Conservation (phyloP, 31 red algal species). For the Odonthalia washingtoniensis region DNA sequence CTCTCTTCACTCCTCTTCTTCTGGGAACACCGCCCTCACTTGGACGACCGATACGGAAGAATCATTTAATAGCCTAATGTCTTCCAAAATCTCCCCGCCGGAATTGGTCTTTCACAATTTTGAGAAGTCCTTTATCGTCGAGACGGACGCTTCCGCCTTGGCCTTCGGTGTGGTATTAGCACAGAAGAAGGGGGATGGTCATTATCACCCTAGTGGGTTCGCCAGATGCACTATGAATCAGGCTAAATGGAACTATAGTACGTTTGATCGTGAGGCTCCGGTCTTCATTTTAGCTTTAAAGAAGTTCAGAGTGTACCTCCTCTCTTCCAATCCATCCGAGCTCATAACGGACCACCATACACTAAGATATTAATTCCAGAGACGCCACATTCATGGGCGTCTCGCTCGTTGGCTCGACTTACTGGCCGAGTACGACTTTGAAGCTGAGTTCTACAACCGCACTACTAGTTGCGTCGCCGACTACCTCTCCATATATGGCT, state of each 20-base stretch:
- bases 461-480: neutral
- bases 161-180: slow-evolving; percentile 1
- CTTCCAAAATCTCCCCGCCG: neutral
- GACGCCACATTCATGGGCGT: neutral
- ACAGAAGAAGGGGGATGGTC: slow-evolving; percentile 15
- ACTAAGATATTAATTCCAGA: neutral
- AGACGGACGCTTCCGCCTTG: slow-evolving; percentile 22
- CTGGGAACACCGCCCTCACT: neutral
- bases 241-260: neutral
- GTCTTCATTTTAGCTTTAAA: slow-evolving; percentile 4
- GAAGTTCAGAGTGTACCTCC: slow-evolving; percentile 28
- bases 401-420: slow-evolving; percentile 18
- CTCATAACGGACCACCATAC: slow-evolving; percentile 20
- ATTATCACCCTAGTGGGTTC: slow-evolving; percentile 5
- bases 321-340: too few relatives aligned
- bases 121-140: slow-evolving; percentile 1
- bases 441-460: neutral
- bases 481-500: neutral
- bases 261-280: slow-evolving; percentile 17
- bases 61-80: neutral
- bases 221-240: slow-evolving; percentile 1
- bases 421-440: slow-evolving; percentile 26
- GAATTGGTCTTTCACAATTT: slow-evolving; percentile 21
- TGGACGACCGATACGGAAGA: neutral
- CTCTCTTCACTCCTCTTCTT: neutral